Percentiles rank a stretch among this genome's conserved stretches.
Evolutionary conservation across 345 rosid genomes (phyloP).

Genomic region (Acer campestre): DNA sequence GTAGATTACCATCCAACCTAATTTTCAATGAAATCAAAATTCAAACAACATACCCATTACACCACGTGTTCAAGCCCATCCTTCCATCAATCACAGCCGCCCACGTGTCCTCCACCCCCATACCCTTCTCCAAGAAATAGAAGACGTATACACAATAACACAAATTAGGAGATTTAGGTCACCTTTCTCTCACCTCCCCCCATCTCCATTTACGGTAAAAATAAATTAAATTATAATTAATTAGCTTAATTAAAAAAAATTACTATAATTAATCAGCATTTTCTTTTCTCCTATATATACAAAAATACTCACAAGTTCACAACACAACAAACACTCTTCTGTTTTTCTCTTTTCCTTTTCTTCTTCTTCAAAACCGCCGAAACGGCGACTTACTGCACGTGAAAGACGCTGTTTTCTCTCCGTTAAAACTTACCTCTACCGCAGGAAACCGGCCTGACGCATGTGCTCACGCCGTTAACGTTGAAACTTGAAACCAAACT

Average conservation of each 20-base stretch:
- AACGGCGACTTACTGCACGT: not conserved
- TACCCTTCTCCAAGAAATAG: constrained; percentile 1
- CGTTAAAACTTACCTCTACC: not conserved
- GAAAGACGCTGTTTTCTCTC: constrained; percentile 5
- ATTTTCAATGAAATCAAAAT: constrained; percentile 9
- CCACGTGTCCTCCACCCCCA: constrained; percentile 21
- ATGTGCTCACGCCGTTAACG: constrained; percentile 5
- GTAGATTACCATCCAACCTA: constrained; percentile 65
- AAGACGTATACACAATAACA: constrained; percentile 29
- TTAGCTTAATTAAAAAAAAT: not conserved
- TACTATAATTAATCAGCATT: not conserved
- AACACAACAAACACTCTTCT: not conserved
- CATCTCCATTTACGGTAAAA: not conserved
- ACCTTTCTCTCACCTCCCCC: constrained; percentile 50
- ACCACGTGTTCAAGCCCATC: constrained; percentile 32
- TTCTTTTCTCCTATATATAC: constrained; percentile 15
- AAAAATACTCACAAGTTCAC: not conserved
- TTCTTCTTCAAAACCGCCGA: not conserved
- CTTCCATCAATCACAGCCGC: not conserved
- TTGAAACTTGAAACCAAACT: not conserved
- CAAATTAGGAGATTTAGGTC: constrained; percentile 59
- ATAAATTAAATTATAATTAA: not conserved
- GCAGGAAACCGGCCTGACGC: not conserved
- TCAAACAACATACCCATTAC: constrained; percentile 6
- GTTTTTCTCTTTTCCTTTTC: not conserved